These are phyloP conservation scores for Stylosanthes scabra DNA, from an alignment of 331 rosid species.

Conservation along the genomic window DNA sequence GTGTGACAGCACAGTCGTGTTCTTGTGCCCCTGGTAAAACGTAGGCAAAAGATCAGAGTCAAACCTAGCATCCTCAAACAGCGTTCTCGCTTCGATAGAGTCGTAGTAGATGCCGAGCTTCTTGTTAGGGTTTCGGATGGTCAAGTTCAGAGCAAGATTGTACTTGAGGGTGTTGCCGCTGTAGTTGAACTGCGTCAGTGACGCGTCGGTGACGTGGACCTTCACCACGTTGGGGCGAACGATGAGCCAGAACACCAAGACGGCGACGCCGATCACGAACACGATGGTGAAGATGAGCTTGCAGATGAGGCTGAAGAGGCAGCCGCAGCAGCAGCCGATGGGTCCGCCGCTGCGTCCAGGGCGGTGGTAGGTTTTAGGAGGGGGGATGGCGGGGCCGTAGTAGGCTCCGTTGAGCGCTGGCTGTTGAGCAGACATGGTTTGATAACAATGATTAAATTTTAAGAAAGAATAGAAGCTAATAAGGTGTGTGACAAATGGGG, in stretches of 20 bases:
- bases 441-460: background rate
- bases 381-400: constrained; percentile 53
- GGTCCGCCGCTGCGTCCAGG: constrained; percentile 37
- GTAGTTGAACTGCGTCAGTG: constrained; percentile 59
- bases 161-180: constrained; percentile 43
- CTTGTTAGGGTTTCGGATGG: constrained; percentile 62
- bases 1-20: constrained; percentile 40
- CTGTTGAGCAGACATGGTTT: constrained; percentile 35
- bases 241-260: constrained; percentile 61
- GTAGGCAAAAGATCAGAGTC: constrained; percentile 15
- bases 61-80: constrained; percentile 49
- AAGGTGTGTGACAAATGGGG: background rate
- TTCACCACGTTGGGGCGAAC: constrained; percentile 61
- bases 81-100: constrained; percentile 50
- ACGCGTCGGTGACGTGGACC: constrained; percentile 54
- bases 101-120: constrained; percentile 57
- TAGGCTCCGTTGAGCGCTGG: constrained; percentile 50
- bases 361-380: constrained; percentile 39
- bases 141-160: constrained; percentile 54
- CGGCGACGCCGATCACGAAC: constrained; percentile 43
- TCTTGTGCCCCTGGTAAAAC: constrained; percentile 73
- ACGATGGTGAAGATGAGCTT: constrained; percentile 50
- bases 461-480: background rate
- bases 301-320: constrained; percentile 46
- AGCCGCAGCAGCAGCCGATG: constrained; percentile 38